Evolutionary conservation across 805 yeast species (phyloP).

Genomic region (Schizosaccharomyces lindneri): DNA sequence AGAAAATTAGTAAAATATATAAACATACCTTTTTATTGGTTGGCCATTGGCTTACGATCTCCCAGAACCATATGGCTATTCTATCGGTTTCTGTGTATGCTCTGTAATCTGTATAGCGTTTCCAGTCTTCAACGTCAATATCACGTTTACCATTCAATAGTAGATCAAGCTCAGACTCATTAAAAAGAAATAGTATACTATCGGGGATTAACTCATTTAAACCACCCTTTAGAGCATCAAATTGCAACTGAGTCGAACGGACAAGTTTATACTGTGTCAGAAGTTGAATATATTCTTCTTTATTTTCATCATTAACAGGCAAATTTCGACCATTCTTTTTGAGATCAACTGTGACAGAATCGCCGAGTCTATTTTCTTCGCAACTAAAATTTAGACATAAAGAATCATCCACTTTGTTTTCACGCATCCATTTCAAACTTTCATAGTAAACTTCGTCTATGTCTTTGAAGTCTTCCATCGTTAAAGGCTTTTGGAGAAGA

Average conservation of each 20-base stretch:
- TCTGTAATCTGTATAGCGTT: constrained; percentile 92
- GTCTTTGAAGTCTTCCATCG: constrained; percentile 91
- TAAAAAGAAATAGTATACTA: constrained; percentile 85
- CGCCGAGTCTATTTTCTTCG: constrained; percentile 85
- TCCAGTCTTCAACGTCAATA: constrained; percentile 97
- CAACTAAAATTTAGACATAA: constrained; percentile 69
- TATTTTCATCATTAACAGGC: constrained; percentile 83
- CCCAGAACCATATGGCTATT: constrained; percentile 98
- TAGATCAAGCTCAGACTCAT: constrained; percentile 88
- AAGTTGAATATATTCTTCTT: constrained; percentile 81
- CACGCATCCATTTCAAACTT: constrained; percentile 84
- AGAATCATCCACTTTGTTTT: constrained; percentile 74
- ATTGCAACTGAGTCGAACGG: constrained; percentile 82
- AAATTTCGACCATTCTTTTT: constrained; percentile 71
- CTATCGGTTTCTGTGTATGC: constrained; percentile 93
- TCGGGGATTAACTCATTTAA: constrained; percentile 94
- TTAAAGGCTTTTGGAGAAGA: constrained; percentile 88
- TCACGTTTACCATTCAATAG: constrained; percentile 95
- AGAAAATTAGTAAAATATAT: not conserved
- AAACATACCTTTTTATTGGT: constrained; percentile 60
- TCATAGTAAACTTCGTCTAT: constrained; percentile 92
- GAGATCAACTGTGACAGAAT: constrained; percentile 64
- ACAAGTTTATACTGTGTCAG: constrained; percentile 89
- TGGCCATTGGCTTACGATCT: constrained; percentile 65
- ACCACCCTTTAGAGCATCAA: constrained; percentile 88